A percentile compares a stretch with the other conserved stretches of the same genome.
Conservation (phyloP, 2,329 filamentous ascomycete species). For the Xenosphaeropsis pyriputrescens region DNA sequence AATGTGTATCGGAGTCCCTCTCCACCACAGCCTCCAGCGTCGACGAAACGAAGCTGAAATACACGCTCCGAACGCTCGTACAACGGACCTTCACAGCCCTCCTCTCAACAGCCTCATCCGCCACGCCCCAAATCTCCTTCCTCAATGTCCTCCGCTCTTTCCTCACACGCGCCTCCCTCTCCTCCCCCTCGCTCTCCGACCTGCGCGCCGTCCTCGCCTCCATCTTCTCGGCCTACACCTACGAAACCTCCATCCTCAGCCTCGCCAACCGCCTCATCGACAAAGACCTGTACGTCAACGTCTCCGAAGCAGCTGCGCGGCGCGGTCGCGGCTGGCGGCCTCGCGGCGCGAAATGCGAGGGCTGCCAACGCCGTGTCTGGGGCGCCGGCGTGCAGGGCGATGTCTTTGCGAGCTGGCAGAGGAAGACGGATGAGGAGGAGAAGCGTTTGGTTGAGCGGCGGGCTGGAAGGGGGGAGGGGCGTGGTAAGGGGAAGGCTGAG, state of each 20-base stretch:
- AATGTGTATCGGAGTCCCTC: slow-evolving; percentile 33
- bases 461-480: slow-evolving; percentile 18
- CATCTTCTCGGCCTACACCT: slow-evolving; percentile 90
- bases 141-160: slow-evolving; percentile 82
- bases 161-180: slow-evolving; percentile 63
- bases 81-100: slow-evolving; percentile 86
- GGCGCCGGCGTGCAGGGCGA: slow-evolving; percentile 68
- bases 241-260: slow-evolving; percentile 78
- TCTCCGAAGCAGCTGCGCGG: slow-evolving; percentile 58
- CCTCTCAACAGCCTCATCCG: slow-evolving; percentile 54
- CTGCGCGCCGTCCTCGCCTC: slow-evolving; percentile 72
- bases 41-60: slow-evolving; percentile 43
- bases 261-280: slow-evolving; percentile 80
- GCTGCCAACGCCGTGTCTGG: slow-evolving; percentile 72
- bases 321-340: slow-evolving; percentile 84
- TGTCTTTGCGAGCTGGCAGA: slow-evolving; percentile 74
- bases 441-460: slow-evolving; percentile 20
- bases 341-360: slow-evolving; percentile 73
- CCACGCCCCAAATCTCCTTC: slow-evolving; percentile 52
- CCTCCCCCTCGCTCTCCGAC: slow-evolving; percentile 76
- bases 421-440: slow-evolving; percentile 34
- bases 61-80: slow-evolving; percentile 58
- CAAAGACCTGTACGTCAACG: slow-evolving; percentile 74
- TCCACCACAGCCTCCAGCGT: slow-evolving; percentile 24
- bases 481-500: slow-evolving; percentile 18